These are phyloP conservation scores for Boletus vermiculosoides DNA, from an alignment of 768 basidiomycete genomes.

Conservation along the genomic window DNA sequence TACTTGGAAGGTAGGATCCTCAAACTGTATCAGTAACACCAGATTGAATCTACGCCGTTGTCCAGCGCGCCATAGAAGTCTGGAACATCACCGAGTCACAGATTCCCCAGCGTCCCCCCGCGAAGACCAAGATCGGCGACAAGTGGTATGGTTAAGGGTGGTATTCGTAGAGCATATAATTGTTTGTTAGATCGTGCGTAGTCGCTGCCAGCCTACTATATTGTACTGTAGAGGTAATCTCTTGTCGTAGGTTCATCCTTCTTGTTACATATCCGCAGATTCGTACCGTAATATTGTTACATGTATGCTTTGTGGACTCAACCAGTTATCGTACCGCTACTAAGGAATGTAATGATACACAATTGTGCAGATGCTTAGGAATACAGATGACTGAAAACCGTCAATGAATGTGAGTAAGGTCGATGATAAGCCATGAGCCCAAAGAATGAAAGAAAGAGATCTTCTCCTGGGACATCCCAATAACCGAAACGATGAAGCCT, in stretches of 20 bases:
- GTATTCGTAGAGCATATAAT: neutral
- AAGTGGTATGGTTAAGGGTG: conserved; percentile 67
- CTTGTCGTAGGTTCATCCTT: neutral
- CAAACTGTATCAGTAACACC: neutral
- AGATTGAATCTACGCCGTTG: neutral
- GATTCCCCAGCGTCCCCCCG: conserved; percentile 72
- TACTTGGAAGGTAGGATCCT: conserved; percentile 71
- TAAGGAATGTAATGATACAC: neutral
- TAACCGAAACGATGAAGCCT: neutral
- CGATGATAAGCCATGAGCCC: neutral
- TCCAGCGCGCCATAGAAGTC: conserved; percentile 80
- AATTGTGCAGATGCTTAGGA: neutral
- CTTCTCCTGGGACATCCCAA: neutral
- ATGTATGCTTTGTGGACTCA: neutral
- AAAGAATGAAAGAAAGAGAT: neutral
- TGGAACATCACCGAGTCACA: conserved; percentile 75
- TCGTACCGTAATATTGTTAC: neutral
- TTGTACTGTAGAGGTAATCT: conserved; percentile 19
- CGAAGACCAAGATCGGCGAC: conserved; percentile 52
- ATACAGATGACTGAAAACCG: conserved; percentile 5
- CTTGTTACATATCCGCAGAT: neutral
- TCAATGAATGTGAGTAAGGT: neutral
- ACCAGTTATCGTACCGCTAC: neutral
- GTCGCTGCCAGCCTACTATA: conserved; percentile 8
- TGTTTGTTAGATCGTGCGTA: conserved; percentile 1